A percentile compares a stretch with the other conserved stretches of the same genome.
Evolutionary conservation across 164 flowering plant species (phyloP).

Genomic region (Echeveria elegans): DNA sequence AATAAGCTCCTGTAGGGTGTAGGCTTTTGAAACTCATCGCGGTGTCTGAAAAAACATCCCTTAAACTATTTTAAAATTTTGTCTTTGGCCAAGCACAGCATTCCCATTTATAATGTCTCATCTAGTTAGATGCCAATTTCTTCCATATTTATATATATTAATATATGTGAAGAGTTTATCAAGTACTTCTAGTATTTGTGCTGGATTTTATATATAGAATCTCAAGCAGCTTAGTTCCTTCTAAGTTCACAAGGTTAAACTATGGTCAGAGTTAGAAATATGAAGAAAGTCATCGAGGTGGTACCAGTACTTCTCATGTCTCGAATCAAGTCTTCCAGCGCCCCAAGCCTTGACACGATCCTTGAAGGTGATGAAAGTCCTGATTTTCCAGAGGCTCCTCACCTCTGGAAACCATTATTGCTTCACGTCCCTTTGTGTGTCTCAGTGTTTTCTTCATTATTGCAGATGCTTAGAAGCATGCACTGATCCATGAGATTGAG

Average conservation of each 20-base stretch:
- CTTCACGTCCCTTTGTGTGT: not conserved
- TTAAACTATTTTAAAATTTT: not conserved
- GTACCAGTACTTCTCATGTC: slow-evolving; percentile 8
- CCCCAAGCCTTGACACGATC: slow-evolving; percentile 9
- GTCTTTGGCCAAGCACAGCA: not conserved
- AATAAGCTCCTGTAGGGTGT: no score
- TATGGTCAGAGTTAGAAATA: not conserved
- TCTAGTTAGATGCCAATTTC: not conserved
- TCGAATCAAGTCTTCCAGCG: slow-evolving; percentile 1
- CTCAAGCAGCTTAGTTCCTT: not conserved
- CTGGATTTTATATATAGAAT: not conserved
- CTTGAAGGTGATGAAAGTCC: slow-evolving; percentile 2
- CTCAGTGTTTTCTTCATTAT: not conserved
- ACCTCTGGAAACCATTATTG: not conserved
- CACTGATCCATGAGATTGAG: not conserved
- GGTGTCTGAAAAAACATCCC: no score
- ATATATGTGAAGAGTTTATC: not conserved
- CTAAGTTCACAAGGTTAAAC: not conserved
- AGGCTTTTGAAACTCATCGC: not conserved
- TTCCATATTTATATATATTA: not conserved
- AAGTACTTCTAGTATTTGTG: not conserved
- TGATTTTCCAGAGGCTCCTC: not conserved
- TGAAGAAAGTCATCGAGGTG: not conserved
- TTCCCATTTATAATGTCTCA: not conserved
- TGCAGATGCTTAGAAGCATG: not conserved